Conservation (phyloP, 1,284 basidiomycete species). For the Phenoliferia sp. region DNA sequence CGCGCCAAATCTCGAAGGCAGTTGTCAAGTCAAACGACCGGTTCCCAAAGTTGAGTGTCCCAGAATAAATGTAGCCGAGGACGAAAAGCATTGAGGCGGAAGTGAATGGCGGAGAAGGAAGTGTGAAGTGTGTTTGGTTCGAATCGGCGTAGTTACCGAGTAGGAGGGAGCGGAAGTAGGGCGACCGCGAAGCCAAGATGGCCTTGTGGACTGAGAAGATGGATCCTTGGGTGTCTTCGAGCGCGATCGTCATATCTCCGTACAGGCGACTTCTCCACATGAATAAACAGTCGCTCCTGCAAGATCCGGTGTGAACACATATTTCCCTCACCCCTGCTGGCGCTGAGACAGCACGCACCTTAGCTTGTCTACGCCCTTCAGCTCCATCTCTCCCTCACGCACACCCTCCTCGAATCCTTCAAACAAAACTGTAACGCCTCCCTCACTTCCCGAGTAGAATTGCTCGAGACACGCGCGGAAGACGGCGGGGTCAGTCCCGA, state of each 20-base stretch:
- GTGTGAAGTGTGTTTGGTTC: conserved; percentile 53
- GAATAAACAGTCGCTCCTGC: conserved; percentile 66
- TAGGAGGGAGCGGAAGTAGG: conserved; percentile 76
- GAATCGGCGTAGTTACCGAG: conserved; percentile 46
- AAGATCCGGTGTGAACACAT: background rate
- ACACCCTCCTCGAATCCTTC: conserved; percentile 57
- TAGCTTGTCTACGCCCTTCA: conserved; percentile 17
- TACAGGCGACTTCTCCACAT: conserved; percentile 94
- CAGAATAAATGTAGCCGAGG: conserved; percentile 88
- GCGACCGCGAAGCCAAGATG: conserved; percentile 79
- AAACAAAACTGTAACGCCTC: conserved; percentile 80
- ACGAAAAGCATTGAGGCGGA: conserved; percentile 88
- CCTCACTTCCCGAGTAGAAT: conserved; percentile 73
- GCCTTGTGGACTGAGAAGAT: conserved; percentile 89
- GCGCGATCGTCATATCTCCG: conserved; percentile 76
- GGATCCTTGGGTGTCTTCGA: conserved; percentile 53
- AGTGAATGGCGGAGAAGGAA: conserved; percentile 91
- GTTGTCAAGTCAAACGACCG: conserved; percentile 88
- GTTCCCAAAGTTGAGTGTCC: conserved; percentile 87
- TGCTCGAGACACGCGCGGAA: conserved; percentile 66
- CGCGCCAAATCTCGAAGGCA: conserved; percentile 80
- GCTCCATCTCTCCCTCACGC: conserved; percentile 33
- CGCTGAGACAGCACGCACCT: conserved; percentile 5
- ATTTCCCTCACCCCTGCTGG: background rate
- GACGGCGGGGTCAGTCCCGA: conserved; percentile 26